Base-by-base conservation (phyloP, 768 basidiomycete species). In the Floccularia luteovirens region DNA sequence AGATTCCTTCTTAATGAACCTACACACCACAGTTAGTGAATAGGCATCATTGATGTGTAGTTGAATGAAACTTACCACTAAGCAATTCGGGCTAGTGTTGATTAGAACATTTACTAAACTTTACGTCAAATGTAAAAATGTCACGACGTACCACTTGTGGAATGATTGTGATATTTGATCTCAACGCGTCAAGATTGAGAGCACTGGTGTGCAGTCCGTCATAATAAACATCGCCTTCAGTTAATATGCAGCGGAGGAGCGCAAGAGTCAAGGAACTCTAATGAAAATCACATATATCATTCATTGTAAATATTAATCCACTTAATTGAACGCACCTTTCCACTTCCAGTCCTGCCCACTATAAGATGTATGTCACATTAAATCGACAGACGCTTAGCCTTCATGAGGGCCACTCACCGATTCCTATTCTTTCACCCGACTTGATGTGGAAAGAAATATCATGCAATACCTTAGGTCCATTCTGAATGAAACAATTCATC, bases 151-250 rank as follows among this genome's bases (percentile, higher is more conserved):
- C 66, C 19, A 65, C 52, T 43, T 70, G 69, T 2, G 68, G 71
- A 19, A 74, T 78, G 48, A 78, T 73, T 1, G 77, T 79, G 41
- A 81, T 69, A 37, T 65, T 68, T 1, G 66, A 60, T 16, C 79
- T 59, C 21, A 80, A 55, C 11, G 60, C 65, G 41, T 79, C 66
- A 14, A 80, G 57, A 46, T 77, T 78, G 43, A 80, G 54, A 3
- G 55, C 50, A 30, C 58, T 52, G 0, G 69, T 74, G 28, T 58
- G 59, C 14, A 69, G 42, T 11, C 71, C 75, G 43, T 80, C 78
- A 39, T 72, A 75, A 41, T 60, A 61, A 8, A 80, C 68, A 12
- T 56, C 56, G 0, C 77, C 77, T 25, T 67, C 65, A 2, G 72
- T 75, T 17, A 62, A 64, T 25, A 80, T 75, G 52, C 72, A 64